Base-by-base conservation (phyloP, 345 rosid species). In the Carallia brachiata region DNA sequence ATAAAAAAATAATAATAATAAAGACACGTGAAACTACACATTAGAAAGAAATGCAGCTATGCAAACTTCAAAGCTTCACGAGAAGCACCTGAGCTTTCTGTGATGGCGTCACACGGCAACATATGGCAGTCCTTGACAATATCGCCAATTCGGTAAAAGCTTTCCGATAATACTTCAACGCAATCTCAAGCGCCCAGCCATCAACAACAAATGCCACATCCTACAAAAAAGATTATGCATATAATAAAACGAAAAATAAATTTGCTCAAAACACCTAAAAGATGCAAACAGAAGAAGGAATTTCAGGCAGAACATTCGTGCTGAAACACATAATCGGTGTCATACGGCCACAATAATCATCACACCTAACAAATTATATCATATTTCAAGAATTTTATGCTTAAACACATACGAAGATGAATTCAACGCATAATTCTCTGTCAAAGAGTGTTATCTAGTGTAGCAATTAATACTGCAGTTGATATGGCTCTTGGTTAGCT, bases 121-220 rank as follows among this genome's bases (percentile, higher is more conserved):
- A 95, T 72, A 92, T 90, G 59, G 99, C 99, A 77, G 99, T 95
- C 86, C 97, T 90, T 52, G 96, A 89, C 75, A 90, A 81, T 81
- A 90, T 88, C 75, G 98, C 98, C 79, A 95, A 79, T 75, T 95
- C 99, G 65, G 92, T 90, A 78, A 95, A 92, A 72, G 93, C 94
- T 75, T 85, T 86, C 70, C 85, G 85, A 65, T 92, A 76, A 82
- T 88, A 87, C 81, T 82, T 92, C 69, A 95, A 84, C 61, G 93
- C 93, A 68, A 92, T 91, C 85, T 95, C 99, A 71, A 95, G 92
- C 59, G 99, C 97, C 97, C 99, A 90, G 63, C 99, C 99, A 82
- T 95, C 98, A 64, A 88, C 83, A 69, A 90, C 99, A 75, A 95
- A 95, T 63, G 99, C 99, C 77, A 92, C 91, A 66, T 95, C 97